phyloP scores from a whole-genome alignment of 129 eudicot genomes.

The Escallonia rubra region DNA sequence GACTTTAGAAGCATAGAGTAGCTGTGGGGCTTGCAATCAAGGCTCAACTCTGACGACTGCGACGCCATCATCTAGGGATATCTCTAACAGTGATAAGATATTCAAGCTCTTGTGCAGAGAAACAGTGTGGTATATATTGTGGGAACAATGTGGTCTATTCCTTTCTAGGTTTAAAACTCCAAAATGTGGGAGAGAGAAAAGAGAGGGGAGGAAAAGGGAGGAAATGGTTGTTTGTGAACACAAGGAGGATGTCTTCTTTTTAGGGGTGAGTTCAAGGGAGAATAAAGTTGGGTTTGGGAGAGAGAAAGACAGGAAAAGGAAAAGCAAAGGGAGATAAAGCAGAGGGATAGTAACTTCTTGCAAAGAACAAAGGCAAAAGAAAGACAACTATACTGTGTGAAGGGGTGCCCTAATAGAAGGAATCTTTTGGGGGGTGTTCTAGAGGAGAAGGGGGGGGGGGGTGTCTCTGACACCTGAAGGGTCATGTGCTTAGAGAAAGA shows the following conservation, averaged over 20 bases:
- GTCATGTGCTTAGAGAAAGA: constrained; percentile 33
- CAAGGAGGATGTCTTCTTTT: constrained; percentile 77
- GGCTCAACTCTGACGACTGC: constrained; percentile 61
- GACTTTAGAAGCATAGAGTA: constrained; percentile 73
- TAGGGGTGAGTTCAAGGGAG: constrained; percentile 68
- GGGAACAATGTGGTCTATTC: constrained; percentile 26
- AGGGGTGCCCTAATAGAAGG: constrained; percentile 18
- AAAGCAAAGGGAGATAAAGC: constrained; percentile 24
- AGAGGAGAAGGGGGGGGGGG: constrained; percentile 14
- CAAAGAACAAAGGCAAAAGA: constrained; percentile 57
- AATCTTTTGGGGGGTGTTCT: constrained; percentile 15
- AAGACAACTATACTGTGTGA: constrained; percentile 32
- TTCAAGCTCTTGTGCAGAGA: constrained; percentile 13
- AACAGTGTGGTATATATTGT: constrained; percentile 19
- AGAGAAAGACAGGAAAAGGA: constrained; percentile 21
- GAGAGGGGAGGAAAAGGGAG: too few species aligned
- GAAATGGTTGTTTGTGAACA: constrained; percentile 46
- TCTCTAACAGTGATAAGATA: constrained; percentile 2
- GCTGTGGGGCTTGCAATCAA: constrained; percentile 77
- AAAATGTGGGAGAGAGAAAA: too few species aligned
- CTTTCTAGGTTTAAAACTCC: constrained; percentile 42
- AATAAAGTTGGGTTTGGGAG: constrained; percentile 63
- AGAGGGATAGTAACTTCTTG: constrained; percentile 69
- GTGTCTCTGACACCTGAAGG: constrained; percentile 35
- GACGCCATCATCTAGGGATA: constrained; percentile 53